Evolutionary conservation across 768 basidiomycete genomes (phyloP).

Genomic region (Lactarius pseudohatsudake): DNA sequence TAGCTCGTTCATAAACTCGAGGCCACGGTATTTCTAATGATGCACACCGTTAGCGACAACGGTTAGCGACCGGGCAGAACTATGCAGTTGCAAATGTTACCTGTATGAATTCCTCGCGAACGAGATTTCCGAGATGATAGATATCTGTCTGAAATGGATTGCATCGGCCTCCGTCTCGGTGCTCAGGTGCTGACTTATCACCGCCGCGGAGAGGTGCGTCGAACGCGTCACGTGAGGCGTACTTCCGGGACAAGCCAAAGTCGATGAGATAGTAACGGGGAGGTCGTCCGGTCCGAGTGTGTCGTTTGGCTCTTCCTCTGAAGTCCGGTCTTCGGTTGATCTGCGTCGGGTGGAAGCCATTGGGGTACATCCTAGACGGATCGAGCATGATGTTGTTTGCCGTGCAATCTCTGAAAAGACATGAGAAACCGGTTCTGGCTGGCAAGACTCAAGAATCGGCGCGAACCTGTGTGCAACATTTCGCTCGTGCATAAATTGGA

Average conservation of each 20-base stretch:
- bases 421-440: not conserved
- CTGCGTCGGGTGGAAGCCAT: constrained; percentile 19
- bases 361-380: constrained; percentile 17
- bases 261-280: constrained; percentile 36
- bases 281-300: constrained; percentile 32
- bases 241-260: constrained; percentile 34
- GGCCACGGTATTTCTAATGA: constrained; percentile 19
- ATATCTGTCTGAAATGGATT: constrained; percentile 34
- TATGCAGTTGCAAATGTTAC: constrained; percentile 13
- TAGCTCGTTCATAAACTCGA: constrained; percentile 24
- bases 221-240: constrained; percentile 20
- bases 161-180: constrained; percentile 9
- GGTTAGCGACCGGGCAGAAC: not conserved
- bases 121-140: constrained; percentile 32
- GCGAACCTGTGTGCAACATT: constrained; percentile 32
- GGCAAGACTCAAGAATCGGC: not conserved
- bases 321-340: constrained; percentile 11
- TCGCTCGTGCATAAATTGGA: constrained; percentile 31
- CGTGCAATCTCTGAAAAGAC: constrained; percentile 19
- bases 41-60: not conserved
- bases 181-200: constrained; percentile 34
- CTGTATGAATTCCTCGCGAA: constrained; percentile 27
- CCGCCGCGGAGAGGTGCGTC: constrained; percentile 31
- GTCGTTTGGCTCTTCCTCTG: constrained; percentile 22
- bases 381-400: constrained; percentile 26